Evolutionary conservation across 1,284 basidiomycete species (phyloP).

Genomic region (Trichosporon ovoides): DNA sequence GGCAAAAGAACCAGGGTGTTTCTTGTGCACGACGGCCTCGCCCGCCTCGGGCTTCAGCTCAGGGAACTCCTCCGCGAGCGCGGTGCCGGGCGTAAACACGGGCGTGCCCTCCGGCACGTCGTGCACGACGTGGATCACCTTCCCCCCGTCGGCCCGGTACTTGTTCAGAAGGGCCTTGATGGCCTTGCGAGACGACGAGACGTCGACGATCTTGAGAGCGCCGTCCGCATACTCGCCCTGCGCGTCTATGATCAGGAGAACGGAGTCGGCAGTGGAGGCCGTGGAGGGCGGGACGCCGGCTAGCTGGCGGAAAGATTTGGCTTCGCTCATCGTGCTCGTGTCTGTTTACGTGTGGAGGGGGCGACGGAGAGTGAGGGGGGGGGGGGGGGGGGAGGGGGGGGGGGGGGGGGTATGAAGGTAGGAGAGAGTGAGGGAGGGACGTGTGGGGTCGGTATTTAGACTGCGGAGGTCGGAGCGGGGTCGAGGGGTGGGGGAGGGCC

Average conservation of each 20-base stretch:
- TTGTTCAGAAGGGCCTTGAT: constrained; percentile 18
- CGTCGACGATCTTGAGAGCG: constrained; percentile 19
- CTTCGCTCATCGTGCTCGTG: neutral
- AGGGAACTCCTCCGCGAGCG: constrained; percentile 26
- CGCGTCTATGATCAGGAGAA: constrained; percentile 31
- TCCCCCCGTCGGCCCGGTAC: constrained; percentile 19
- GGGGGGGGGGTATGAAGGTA: too few relatives aligned
- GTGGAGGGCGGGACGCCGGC: constrained; percentile 22
- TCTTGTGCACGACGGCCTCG: constrained; percentile 24
- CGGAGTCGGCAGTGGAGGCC: constrained; percentile 20
- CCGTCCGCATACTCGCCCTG: constrained; percentile 33
- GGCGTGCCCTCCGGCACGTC: constrained; percentile 25
- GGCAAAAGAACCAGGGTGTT: constrained; percentile 26
- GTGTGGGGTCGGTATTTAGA: too few relatives aligned
- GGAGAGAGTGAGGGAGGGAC: too few relatives aligned
- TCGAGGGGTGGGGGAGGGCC: too few relatives aligned
- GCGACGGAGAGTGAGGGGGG: too few relatives aligned
- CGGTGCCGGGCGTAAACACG: constrained; percentile 28
- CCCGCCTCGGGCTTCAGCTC: constrained; percentile 18
- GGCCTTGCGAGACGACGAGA: constrained; percentile 20
- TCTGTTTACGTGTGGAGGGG: too few relatives aligned
- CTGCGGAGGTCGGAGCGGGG: too few relatives aligned
- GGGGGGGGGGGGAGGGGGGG: neutral
- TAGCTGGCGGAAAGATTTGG: constrained; percentile 19
- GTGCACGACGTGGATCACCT: constrained; percentile 28